Base-by-base conservation (phyloP, 345 rosid species). In the Erysimum cheiranthoides region DNA sequence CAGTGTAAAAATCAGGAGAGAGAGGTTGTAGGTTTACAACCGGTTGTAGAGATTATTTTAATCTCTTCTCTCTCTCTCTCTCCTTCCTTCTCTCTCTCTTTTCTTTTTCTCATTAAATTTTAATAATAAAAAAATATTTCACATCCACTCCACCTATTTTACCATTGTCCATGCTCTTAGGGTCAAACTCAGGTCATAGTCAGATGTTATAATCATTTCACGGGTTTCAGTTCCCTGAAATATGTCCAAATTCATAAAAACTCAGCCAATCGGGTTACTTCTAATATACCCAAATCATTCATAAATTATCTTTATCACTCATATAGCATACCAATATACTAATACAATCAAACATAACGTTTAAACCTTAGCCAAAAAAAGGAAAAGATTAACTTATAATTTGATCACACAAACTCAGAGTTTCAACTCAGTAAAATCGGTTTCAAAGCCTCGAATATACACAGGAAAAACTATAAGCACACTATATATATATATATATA, bases 121-220 rank as follows among this genome's bases (percentile, higher is more conserved):
- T n/a, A n/a, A n/a, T n/a, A n/a, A n/a, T n/a, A n/a, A n/a, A n/a
- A n/a, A n/a, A n/a, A n/a, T n/a, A n/a, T n/a, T n/a, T n/a, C n/a
- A n/a, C n/a, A n/a, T n/a, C n/a, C n/a, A n/a, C n/a, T n/a, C n/a
- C n/a, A n/a, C n/a, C n/a, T n/a, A n/a, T n/a, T n/a, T n/a, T n/a
- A n/a, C n/a, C n/a, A n/a, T n/a, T n/a, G n/a, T n/a, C n/a, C n/a
- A n/a, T n/a, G n/a, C n/a, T n/a, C n/a, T n/a, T n/a, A n/a, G 66
- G 56, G 56, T 51, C 61, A 53, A 12, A 32, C 60, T 60, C 35
- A 27, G 27, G 40, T 52, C 63, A n/a, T 11, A 14, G 16, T 62
- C 63, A 43, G 4, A 64, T 43, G 56, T 66, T 31, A 5, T n/a
- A 64, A 35, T 74, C 78, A 66, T 74, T 54, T 74, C 78, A 74